phyloP scores from a whole-genome alignment of 1,284 basidiomycete genomes.

The Polyporus tsugae region DNA sequence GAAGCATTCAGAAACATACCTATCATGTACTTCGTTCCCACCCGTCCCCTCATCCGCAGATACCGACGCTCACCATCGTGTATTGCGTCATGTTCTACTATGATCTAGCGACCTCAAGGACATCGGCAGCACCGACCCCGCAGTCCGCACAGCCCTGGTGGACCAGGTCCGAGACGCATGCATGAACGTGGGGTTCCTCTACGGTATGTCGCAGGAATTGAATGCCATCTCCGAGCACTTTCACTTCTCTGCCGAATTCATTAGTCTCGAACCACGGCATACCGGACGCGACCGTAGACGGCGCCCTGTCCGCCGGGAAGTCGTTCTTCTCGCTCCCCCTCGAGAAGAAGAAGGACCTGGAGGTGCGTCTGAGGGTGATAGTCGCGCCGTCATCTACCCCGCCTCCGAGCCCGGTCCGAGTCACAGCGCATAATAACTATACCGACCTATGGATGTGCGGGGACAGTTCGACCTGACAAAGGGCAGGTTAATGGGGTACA shows the following conservation, averaged over 20 bases:
- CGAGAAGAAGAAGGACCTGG: slow-evolving; percentile 68
- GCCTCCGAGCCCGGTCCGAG: too few species aligned
- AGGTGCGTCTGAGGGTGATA: too few species aligned
- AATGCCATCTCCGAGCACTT: not conserved
- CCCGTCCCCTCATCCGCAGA: not conserved
- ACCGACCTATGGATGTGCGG: not conserved
- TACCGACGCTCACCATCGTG: not conserved
- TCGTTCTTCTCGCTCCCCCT: slow-evolving; percentile 68
- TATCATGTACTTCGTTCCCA: slow-evolving; percentile 26
- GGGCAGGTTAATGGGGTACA: slow-evolving; percentile 80
- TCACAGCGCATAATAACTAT: too few species aligned
- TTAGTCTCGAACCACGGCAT: slow-evolving; percentile 80
- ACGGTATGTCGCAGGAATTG: slow-evolving; percentile 57
- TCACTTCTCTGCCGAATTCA: not conserved
- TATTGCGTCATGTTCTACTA: not conserved
- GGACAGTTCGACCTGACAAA: slow-evolving; percentile 74
- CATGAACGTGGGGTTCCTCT: slow-evolving; percentile 83
- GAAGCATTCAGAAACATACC: slow-evolving; percentile 32
- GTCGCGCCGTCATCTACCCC: too few species aligned
- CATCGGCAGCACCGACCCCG: slow-evolving; percentile 50
- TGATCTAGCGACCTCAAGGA: slow-evolving; percentile 61
- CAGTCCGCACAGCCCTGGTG: slow-evolving; percentile 57
- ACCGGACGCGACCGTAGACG: slow-evolving; percentile 53
- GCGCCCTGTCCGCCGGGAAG: slow-evolving; percentile 57
- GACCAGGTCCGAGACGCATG: slow-evolving; percentile 72